Evolutionary conservation across 2,329 filamentous ascomycete species (phyloP).

Genomic region (Xylaria sp.): DNA sequence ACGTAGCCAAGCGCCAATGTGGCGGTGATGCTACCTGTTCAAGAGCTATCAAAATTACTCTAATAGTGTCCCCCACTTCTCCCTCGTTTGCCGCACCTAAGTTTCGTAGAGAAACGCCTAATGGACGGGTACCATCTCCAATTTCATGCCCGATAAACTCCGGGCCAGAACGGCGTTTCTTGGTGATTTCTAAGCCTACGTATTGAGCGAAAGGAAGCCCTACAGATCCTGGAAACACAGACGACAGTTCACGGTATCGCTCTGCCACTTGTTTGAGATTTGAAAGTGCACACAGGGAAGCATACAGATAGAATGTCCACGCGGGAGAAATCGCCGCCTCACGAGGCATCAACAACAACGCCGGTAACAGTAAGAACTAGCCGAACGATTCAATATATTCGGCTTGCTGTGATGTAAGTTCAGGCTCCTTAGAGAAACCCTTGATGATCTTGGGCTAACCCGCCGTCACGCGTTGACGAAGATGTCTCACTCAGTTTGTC

Average conservation of each 20-base stretch:
- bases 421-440: not conserved
- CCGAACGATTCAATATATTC: not conserved
- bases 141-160: not conserved
- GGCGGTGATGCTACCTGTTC: not conserved
- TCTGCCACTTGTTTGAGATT: too few species aligned
- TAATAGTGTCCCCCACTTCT: not conserved
- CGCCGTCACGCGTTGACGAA: not conserved
- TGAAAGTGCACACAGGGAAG: not conserved
- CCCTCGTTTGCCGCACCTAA: not conserved
- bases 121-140: not conserved
- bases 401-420: slow-evolving; percentile 1
- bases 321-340: not conserved
- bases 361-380: not conserved
- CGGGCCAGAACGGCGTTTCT: not conserved
- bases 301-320: not conserved
- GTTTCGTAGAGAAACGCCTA: not conserved
- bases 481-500: slow-evolving; percentile 11
- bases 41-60: not conserved
- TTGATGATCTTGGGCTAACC: not conserved
- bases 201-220: not conserved
- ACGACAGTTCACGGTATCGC: not conserved
- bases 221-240: not conserved
- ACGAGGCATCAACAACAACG: not conserved
- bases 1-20: not conserved
- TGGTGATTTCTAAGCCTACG: not conserved